phyloP scores from a whole-genome alignment of 805 yeast species.

The Clavispora santaluciae region DNA sequence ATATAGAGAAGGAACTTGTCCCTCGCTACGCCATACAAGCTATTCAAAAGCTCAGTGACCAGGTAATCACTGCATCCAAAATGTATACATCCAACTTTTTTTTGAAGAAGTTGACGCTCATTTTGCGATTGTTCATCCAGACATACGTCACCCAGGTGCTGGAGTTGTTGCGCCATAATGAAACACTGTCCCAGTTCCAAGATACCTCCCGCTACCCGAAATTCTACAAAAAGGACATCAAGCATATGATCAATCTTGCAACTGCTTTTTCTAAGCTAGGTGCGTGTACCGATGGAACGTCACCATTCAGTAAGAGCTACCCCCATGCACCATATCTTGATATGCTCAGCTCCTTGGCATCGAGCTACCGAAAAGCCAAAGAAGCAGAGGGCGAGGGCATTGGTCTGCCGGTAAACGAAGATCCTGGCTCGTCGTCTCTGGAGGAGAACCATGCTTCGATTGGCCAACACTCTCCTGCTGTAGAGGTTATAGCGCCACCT shows the following conservation, averaged over 20 bases:
- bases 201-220: background rate
- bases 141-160: conserved; percentile 56
- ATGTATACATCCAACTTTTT: conserved; percentile 40
- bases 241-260: conserved; percentile 18
- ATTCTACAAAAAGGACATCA: conserved; percentile 13
- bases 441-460: background rate
- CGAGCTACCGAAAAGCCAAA: conserved; percentile 10
- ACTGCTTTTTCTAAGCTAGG: background rate
- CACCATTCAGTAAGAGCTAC: background rate
- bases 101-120: conserved; percentile 49
- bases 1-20: conserved; percentile 39
- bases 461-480: too few relatives aligned
- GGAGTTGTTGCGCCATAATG: conserved; percentile 22
- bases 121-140: conserved; percentile 54
- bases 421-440: background rate
- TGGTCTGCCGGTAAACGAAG: background rate
- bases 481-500: too few relatives aligned
- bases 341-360: conserved; percentile 15
- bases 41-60: conserved; percentile 25
- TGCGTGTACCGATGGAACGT: background rate
- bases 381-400: background rate
- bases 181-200: conserved; percentile 3
- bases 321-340: conserved; percentile 13
- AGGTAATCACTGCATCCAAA: conserved; percentile 26
- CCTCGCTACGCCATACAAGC: conserved; percentile 41